A percentile compares a stretch with the other conserved stretches of the same genome.
Evolutionary conservation across 305 asterid genomes (phyloP).

Genomic region (Solanum hybrid): DNA sequence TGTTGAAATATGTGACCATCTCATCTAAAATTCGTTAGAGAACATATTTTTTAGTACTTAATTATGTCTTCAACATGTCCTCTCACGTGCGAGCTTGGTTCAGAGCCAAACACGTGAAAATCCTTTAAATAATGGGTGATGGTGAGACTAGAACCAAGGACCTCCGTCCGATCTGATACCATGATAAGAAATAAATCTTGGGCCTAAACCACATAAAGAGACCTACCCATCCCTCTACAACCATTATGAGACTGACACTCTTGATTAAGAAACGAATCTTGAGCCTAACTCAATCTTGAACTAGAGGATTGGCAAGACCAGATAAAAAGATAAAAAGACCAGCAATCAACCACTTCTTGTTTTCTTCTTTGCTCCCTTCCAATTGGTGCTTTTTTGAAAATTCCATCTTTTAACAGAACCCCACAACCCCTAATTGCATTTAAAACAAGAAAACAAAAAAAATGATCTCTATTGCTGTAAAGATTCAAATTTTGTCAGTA

Average conservation of each 20-base stretch:
- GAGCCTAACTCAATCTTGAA: neutral
- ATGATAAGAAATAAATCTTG: neutral
- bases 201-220: neutral
- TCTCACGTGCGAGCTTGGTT: neutral
- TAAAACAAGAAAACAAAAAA: neutral
- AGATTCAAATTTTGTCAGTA: neutral
- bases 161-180: neutral
- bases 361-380: constrained; percentile 31
- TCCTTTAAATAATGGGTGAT: neutral
- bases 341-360: constrained; percentile 44
- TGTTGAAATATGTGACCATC: neutral
- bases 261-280: neutral
- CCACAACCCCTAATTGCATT: neutral
- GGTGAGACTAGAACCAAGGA: neutral
- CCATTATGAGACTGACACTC: neutral
- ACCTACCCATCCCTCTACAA: neutral
- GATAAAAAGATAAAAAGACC: constrained; percentile 21
- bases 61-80: neutral
- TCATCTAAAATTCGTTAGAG: neutral
- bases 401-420: constrained; percentile 25
- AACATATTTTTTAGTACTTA: neutral
- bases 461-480: neutral
- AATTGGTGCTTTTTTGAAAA: constrained; percentile 38
- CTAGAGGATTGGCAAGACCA: neutral
- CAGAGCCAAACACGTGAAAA: neutral